Evolutionary conservation across 2,329 filamentous ascomycete species (phyloP).

Genomic region (Raffaelea deltoideospora): DNA sequence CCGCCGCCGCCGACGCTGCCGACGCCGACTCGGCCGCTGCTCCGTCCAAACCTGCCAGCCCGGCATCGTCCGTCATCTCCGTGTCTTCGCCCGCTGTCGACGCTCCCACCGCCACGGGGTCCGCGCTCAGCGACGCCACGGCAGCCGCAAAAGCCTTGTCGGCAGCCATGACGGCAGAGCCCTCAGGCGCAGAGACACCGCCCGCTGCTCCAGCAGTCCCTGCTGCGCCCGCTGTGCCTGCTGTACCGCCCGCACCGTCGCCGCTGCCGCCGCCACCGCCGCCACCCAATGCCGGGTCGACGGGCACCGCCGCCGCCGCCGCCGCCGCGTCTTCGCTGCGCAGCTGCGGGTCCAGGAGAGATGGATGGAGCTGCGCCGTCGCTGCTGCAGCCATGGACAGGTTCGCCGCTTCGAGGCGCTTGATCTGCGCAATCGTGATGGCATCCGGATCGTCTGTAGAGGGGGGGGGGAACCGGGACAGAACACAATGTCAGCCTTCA

Average conservation of each 20-base stretch:
- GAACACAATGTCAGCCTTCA: too few relatives aligned
- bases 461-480: too few relatives aligned
- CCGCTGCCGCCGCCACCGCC: slow-evolving; percentile 2
- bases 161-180: background rate
- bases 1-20: background rate
- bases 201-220: background rate
- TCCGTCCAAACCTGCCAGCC: background rate
- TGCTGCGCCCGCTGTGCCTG: background rate
- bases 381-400: slow-evolving; percentile 42
- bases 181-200: background rate
- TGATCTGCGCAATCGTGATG: slow-evolving; percentile 25
- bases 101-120: too few relatives aligned
- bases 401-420: slow-evolving; percentile 32
- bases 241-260: background rate
- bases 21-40: background rate
- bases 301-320: background rate
- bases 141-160: background rate
- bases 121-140: too few relatives aligned
- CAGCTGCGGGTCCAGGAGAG: slow-evolving; percentile 34
- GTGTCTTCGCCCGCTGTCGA: too few relatives aligned
- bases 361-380: slow-evolving; percentile 37
- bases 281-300: too few relatives aligned
- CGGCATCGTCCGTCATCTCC: too few relatives aligned
- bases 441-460: slow-evolving; percentile 9
- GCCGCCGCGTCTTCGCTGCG: slow-evolving; percentile 12